Evolutionary conservation across 106 monocot genomes (phyloP), one percentile per base, ranked within the genome.

Genomic region (Phalaenopsis aphrodite): DNA sequence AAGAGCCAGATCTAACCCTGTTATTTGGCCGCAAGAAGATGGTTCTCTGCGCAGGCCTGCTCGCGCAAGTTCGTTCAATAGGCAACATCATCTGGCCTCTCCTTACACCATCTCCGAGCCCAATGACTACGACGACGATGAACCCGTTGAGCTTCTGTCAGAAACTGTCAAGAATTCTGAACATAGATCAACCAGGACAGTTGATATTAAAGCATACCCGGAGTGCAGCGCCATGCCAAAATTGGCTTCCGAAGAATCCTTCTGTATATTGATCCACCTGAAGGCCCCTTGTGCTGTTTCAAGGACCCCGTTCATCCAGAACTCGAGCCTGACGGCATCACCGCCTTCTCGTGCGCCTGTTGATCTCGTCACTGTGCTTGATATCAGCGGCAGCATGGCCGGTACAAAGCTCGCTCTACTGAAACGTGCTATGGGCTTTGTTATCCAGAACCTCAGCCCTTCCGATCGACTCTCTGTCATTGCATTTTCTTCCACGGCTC

Each of bases 361-460:
- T 19, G 96, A 96, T 79, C 86, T 96, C 8, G 90, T 96, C 17
- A 89, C 96, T 4, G 93, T 94, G 10, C 90, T 96, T 84, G 96
- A 96, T 79, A 87, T 88, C 68, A 96, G 96, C 81, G 96, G 91
- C 48, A 96, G 96, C 78, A 96, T 96, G 96, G 87, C 87, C 1
- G 93, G 96, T 19, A 94, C 94, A 46, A 97, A 97, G 74, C 86
- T 97, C 18, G 93, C 94, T 38, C 83, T 97, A 21, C 74, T 88
- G 58, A 96, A 96, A 78, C 81, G 90, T 10, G 96, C 96, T 2
- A 93, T 96, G 93, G 91, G 90, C 1, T 96, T 96, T 82, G 96
- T 96, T 5, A 89, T 93, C 41, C 93, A 93, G 66, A 88, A 90
- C 75, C 91, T 96, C 37, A 88, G 91, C 3, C 90, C 96, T 45